Evolutionary conservation across 805 yeast species (phyloP), one percentile per base, ranked within the genome.

Genomic region (Lipomyces orientalis): DNA sequence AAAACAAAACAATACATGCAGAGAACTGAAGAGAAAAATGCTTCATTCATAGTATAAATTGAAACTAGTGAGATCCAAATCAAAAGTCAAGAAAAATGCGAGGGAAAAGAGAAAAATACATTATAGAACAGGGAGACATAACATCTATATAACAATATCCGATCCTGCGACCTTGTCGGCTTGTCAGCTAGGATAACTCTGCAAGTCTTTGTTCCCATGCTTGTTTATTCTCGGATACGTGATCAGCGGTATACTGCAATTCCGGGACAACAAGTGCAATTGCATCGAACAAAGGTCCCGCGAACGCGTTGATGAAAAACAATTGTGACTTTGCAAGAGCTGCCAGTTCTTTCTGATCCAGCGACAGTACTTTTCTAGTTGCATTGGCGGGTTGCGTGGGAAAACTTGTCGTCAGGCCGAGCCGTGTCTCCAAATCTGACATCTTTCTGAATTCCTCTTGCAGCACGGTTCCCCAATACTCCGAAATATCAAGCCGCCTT

Each of bases 391-490:
- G 33, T 31, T 51, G 60, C 19, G 37, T 54, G 7, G 64, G 52
- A n/a, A 52, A 14, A 37, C 56, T 7, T 6, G 37, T 31, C 25
- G 65, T 64, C 39, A 71, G 65, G 16, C 76, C 76, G 49, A 81
- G 65, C 54, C 77, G 76, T 31, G 78, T 76, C 66, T 88, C 89
- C 43, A 93, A 80, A 46, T 75, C 77, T 4, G 83, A 80, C 67
- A 91, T 86, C 75, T 90, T 93, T 57, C 82, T 83, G 73, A 93
- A 91, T 78, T 93, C 98, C 69, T 90, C 81, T 0, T 89, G 84
- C 54, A 93, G 82, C n/a, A 88, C 86, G 69, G 86, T 80, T 4
- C 97, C 97, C 98, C 98, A 93, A 79, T 89, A 88, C 0, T 91
- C 85, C 29, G 94, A 88, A 1, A 91, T 86, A 49, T 84, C 80